These are phyloP conservation scores for Metarhizium rileyi DNA, from an alignment of 2,329 filamentous ascomycete genomes.

Conservation along the genomic window DNA sequence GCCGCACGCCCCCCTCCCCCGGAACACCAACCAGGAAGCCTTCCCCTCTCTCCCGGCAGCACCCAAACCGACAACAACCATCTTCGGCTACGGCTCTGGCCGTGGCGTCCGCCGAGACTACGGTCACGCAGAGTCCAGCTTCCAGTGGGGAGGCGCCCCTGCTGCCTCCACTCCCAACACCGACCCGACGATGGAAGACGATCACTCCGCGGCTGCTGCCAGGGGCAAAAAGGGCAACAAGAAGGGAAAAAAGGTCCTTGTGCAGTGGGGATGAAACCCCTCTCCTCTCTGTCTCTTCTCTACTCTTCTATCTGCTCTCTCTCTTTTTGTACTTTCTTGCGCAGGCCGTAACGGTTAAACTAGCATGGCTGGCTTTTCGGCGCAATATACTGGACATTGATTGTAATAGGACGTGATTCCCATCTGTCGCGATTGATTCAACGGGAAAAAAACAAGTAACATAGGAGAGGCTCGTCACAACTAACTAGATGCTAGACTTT, in stretches of 20 bases:
- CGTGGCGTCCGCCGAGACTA: slow-evolving; percentile 44
- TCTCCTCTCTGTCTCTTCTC: too few species aligned
- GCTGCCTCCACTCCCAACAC: slow-evolving; percentile 13
- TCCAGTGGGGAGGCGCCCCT: slow-evolving; percentile 37
- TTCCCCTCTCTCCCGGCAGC: slow-evolving; percentile 80
- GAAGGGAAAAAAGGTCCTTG: slow-evolving; percentile 52
- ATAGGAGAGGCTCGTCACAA: too few species aligned
- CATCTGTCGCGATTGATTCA: too few species aligned
- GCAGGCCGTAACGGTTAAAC: too few species aligned
- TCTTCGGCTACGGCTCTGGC: slow-evolving; percentile 50
- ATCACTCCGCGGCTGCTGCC: slow-evolving; percentile 14
- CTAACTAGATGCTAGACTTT: too few species aligned
- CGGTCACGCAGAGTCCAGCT: slow-evolving; percentile 37
- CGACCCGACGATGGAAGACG: slow-evolving; percentile 16
- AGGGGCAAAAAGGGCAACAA: slow-evolving; percentile 48
- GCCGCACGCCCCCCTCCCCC: slow-evolving; percentile 13
- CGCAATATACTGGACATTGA: too few species aligned
- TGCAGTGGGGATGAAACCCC: slow-evolving; percentile 49
- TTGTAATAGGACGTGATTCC: too few species aligned
- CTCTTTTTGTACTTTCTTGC: too few species aligned
- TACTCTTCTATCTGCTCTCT: too few species aligned
- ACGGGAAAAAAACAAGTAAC: too few species aligned
- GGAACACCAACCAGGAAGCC: slow-evolving; percentile 47
- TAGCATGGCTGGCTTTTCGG: too few species aligned
- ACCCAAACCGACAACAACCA: slow-evolving; percentile 54